Conservation (phyloP, 345 rosid genomes). For the Sisymbrium altissimum region DNA sequence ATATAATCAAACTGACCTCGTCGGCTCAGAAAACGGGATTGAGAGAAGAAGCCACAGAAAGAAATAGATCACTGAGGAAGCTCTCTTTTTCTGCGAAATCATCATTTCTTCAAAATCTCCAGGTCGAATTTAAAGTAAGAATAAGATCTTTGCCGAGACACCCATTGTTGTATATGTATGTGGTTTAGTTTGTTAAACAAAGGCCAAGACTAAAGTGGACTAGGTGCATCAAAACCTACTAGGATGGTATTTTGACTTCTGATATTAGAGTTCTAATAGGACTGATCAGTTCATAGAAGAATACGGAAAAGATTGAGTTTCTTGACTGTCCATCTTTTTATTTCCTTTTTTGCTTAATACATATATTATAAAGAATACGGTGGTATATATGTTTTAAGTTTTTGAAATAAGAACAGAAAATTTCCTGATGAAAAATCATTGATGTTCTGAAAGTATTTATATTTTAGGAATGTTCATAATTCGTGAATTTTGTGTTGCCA, state of each 20-base stretch:
- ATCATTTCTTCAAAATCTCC: constrained; percentile 1
- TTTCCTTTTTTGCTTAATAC: neutral
- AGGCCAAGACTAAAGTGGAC: constrained; percentile 20
- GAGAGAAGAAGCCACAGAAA: constrained; percentile 23
- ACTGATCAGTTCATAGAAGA: constrained; percentile 1
- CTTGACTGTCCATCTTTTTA: neutral
- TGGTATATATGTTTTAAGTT: too few species aligned
- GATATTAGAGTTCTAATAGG: constrained; percentile 12
- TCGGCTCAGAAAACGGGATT: constrained; percentile 11
- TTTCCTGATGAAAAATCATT: too few species aligned
- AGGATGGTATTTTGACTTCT: constrained; percentile 18
- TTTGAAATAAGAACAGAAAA: neutral
- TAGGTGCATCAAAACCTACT: constrained; percentile 3
- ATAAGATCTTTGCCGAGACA: neutral
- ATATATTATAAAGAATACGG: too few species aligned
- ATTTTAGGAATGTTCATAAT: too few species aligned
- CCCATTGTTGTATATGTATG: too few species aligned
- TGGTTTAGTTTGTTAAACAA: too few species aligned
- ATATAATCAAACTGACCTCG: constrained; percentile 16
- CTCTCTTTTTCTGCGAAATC: constrained; percentile 9
- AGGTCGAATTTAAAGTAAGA: constrained; percentile 5
- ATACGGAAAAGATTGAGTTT: neutral
- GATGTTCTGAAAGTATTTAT: neutral
- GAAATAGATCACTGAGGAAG: neutral
- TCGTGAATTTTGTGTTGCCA: too few species aligned